A percentile compares a stretch with the other conserved stretches of the same genome.
phyloP scores from a whole-genome alignment of 208 protist genomes.

The Acanthamoeba culbertsoni region DNA sequence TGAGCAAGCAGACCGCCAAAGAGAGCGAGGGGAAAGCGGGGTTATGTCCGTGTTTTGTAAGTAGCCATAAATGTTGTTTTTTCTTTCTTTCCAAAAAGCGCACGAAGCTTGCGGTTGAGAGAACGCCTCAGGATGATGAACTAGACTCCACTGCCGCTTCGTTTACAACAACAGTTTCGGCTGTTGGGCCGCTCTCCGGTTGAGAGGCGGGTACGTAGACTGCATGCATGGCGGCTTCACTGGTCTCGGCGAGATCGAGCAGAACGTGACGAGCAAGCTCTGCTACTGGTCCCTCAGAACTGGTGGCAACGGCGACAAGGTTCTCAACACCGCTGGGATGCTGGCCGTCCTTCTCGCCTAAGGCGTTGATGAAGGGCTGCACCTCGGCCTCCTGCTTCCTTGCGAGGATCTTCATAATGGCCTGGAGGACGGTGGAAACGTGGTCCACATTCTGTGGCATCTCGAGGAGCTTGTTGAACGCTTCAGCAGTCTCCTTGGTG shows the following conservation, averaged over 20 bases:
- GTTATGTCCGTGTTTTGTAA: too few species aligned
- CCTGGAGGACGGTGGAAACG: constrained; percentile 12
- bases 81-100: too few species aligned
- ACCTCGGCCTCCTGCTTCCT: not conserved
- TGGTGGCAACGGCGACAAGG: not conserved
- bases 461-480: constrained; percentile 16
- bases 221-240: too few species aligned
- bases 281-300: not conserved
- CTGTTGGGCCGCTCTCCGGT: too few species aligned
- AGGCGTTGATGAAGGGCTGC: not conserved
- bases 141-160: too few species aligned
- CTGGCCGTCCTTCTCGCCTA: not conserved
- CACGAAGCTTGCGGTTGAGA: too few species aligned
- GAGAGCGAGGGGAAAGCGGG: too few species aligned
- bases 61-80: too few species aligned
- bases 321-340: not conserved
- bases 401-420: constrained; percentile 21
- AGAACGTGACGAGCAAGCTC: not conserved
- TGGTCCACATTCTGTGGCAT: constrained; percentile 6
- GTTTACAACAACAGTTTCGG: too few species aligned
- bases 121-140: too few species aligned
- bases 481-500: constrained; percentile 14
- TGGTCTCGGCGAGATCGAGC: constrained; percentile 15
- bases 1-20: too few species aligned
- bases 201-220: too few species aligned